A percentile compares a stretch with the other conserved stretches of the same genome.
phyloP scores from a whole-genome alignment of 306 rosid species.

The Glycine soja region DNA sequence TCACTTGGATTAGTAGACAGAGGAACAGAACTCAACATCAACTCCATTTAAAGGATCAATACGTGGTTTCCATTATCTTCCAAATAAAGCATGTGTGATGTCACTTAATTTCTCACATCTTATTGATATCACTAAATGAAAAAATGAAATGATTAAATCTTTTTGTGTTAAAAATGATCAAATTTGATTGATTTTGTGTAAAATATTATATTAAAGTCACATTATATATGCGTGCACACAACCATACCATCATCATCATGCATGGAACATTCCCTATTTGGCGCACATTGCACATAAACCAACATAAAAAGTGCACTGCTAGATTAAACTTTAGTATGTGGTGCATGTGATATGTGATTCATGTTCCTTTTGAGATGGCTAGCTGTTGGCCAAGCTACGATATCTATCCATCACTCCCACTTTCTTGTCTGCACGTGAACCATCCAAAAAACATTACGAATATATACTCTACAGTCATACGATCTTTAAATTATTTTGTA shows the following conservation, averaged over 20 bases:
- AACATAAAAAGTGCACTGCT: constrained; percentile 35
- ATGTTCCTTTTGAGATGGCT: constrained; percentile 46
- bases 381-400: constrained; percentile 41
- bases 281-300: constrained; percentile 46
- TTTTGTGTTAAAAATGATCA: not conserved
- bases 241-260: constrained; percentile 32
- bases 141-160: too few species aligned
- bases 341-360: constrained; percentile 42
- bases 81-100: constrained; percentile 9
- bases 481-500: not conserved
- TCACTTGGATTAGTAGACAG: not conserved
- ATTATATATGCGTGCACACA: not conserved
- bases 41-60: constrained; percentile 37
- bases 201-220: not conserved
- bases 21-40: constrained; percentile 18
- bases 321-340: constrained; percentile 34
- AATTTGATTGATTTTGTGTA: not conserved
- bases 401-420: constrained; percentile 33
- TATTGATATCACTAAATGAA: not conserved
- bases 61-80: constrained; percentile 50
- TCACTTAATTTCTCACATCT: not conserved
- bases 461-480: not conserved
- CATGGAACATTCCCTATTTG: constrained; percentile 35
- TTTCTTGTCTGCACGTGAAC: constrained; percentile 42
- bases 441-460: constrained; percentile 40